These are phyloP conservation scores for Hermanozyma aechmeae DNA, from an alignment of 805 yeast species.

Conservation along the genomic window DNA sequence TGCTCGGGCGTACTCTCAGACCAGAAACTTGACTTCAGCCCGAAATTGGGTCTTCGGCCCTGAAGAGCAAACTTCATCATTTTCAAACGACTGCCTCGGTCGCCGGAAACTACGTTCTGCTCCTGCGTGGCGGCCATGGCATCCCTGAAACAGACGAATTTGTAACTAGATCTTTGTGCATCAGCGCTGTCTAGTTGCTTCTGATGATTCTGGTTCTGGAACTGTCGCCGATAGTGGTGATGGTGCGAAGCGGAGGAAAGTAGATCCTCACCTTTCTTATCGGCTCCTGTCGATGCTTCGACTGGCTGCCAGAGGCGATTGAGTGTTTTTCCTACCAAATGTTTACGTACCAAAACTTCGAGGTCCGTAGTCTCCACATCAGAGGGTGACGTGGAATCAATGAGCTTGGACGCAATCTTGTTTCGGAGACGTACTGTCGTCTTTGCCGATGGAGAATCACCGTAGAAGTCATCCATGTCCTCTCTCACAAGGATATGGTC, in stretches of 20 bases:
- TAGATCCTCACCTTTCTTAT: conserved; percentile 1
- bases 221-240: conserved; percentile 5
- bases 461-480: conserved; percentile 9
- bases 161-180: conserved; percentile 9
- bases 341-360: conserved; percentile 21
- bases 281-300: background rate
- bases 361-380: conserved; percentile 35
- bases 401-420: conserved; percentile 22
- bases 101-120: conserved; percentile 4
- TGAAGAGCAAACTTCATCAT: conserved; percentile 26
- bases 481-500: conserved; percentile 33
- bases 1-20: too few relatives aligned
- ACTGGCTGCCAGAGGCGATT: conserved; percentile 22
- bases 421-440: too few relatives aligned
- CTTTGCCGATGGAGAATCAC: too few relatives aligned
- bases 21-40: too few relatives aligned
- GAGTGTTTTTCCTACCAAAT: conserved; percentile 24
- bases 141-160: conserved; percentile 27
- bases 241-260: background rate
- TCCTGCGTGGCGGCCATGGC: conserved; percentile 11
- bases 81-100: conserved; percentile 23
- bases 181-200: conserved; percentile 1
- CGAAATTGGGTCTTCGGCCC: conserved; percentile 12
- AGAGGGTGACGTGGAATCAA: conserved; percentile 23
- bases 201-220: conserved; percentile 1